Evolutionary conservation across 1,284 basidiomycete genomes (phyloP), one percentile per base, ranked within the genome.

Genomic region (Ustilago shanxiensis): DNA sequence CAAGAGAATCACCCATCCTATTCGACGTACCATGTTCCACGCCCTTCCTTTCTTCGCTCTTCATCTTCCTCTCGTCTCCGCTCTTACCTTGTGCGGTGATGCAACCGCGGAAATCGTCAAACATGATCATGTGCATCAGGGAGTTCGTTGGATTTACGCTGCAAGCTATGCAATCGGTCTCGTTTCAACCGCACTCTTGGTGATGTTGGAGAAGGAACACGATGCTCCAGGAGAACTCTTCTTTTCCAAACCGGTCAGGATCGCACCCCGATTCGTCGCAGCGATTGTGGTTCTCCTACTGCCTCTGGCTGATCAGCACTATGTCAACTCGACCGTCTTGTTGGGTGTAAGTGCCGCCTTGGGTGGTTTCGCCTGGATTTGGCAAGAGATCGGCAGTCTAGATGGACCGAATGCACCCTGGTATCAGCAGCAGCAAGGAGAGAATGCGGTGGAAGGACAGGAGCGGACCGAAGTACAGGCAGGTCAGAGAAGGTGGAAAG

Each of bases 41-140:
- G 79, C 66, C 2, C 31, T 79, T 9, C 47, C 65, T 3, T 82
- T 60, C 51, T 77, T 82, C 51, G 66, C 39, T 1, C 28, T 79
- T 18, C 81, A 82, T 44, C 62, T 82, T 8, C 81, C 81, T 10
- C 45, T 82, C 14, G 81, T 80, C 2, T 60, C 67, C 2, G 79
- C 81, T 11, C 60, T 82, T 29, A 82, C 81, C 10, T 41, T 82
- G n/a, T 80, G 75, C 28, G 81, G 81, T 8, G 81, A 82, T 56
- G 65, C 68, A 4, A 72, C 71, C 1, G 81, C 79, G 11, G 81
- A 82, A 35, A 26, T 82, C 37, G 69, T 79, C 35, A 70, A 68
- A 35, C 77, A 82, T 50, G 58, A 73, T 24, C 61, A 73, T 33
- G 80, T 80, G 24, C 55, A 47, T 0, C 67, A 67, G 28, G 73